Percentiles rank a stretch among this genome's conserved stretches.
phyloP scores from a whole-genome alignment of 2,329 filamentous ascomycete species.

The Daldinia eschscholtzii region DNA sequence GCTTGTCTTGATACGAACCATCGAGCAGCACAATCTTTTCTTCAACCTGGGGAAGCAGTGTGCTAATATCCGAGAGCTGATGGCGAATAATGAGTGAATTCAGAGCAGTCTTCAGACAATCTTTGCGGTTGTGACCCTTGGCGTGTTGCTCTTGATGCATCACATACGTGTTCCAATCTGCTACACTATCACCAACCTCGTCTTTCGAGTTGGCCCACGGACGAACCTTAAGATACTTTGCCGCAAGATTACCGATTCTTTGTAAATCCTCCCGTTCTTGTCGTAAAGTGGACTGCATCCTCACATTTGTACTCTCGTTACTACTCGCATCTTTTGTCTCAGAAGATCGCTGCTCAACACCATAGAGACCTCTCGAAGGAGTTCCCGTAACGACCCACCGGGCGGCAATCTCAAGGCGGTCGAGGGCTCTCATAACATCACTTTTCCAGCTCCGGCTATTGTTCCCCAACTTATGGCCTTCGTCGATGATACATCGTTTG shows the following conservation, averaged over 20 bases:
- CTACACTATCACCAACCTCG: conserved; percentile 67
- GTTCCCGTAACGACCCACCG: conserved; percentile 94
- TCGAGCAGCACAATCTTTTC: conserved; percentile 80
- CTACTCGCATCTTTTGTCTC: conserved; percentile 5
- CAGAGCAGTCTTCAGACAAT: conserved; percentile 76
- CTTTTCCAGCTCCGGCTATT: conserved; percentile 67
- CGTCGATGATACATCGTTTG: conserved; percentile 90
- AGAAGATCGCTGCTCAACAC: conserved; percentile 65
- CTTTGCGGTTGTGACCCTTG: conserved; percentile 67
- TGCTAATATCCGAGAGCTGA: conserved; percentile 75
- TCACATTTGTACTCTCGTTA: conserved; percentile 31
- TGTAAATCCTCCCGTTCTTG: conserved; percentile 73
- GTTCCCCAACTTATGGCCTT: conserved; percentile 87
- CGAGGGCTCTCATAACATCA: conserved; percentile 64
- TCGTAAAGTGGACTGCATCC: conserved; percentile 53
- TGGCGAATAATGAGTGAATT: conserved; percentile 87
- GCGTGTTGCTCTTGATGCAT: conserved; percentile 67
- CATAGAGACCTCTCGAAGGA: conserved; percentile 85
- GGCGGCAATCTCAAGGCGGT: conserved; percentile 72
- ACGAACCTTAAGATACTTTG: conserved; percentile 79
- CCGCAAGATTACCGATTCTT: conserved; percentile 73
- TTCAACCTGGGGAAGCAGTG: conserved; percentile 76
- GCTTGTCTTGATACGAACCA: conserved; percentile 85
- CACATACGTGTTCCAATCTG: conserved; percentile 81
- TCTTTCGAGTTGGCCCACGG: conserved; percentile 78